Evolutionary conservation across 495 filamentous ascomycete species (phyloP).

Genomic region (Aspergillus leporis): DNA sequence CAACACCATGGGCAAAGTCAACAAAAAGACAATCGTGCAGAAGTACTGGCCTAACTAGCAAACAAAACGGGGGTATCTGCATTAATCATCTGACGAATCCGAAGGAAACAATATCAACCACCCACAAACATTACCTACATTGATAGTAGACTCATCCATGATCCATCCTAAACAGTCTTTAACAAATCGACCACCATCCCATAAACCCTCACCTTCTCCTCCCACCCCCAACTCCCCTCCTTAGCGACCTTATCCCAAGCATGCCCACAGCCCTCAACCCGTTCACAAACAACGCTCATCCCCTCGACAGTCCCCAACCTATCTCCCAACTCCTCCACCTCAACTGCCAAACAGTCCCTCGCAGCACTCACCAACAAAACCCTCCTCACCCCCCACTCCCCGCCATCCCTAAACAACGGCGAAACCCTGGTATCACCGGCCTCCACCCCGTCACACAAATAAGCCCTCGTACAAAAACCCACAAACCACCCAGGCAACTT

Average conservation of each 20-base stretch:
- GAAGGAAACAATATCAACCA: neutral
- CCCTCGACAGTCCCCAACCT: slow-evolving; percentile 12
- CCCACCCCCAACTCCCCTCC: slow-evolving; percentile 13
- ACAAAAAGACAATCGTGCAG: slow-evolving; percentile 46
- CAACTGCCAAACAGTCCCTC: slow-evolving; percentile 28
- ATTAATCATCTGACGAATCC: neutral
- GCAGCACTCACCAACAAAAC: slow-evolving; percentile 30
- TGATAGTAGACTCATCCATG: too few relatives aligned
- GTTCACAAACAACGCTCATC: slow-evolving; percentile 23
- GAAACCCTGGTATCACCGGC: slow-evolving; percentile 28
- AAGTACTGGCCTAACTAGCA: slow-evolving; percentile 44
- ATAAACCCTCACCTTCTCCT: slow-evolving; percentile 18
- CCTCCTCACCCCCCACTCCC: slow-evolving; percentile 19
- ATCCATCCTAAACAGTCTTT: neutral
- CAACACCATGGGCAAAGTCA: slow-evolving; percentile 52
- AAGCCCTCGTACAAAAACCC: neutral
- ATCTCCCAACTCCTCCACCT: slow-evolving; percentile 29
- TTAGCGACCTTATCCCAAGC: slow-evolving; percentile 25
- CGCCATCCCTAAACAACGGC: slow-evolving; percentile 22
- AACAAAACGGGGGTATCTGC: neutral
- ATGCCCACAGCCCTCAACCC: slow-evolving; percentile 31
- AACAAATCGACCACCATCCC: slow-evolving; percentile 17
- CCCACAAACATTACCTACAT: too few relatives aligned
- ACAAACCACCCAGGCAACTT: slow-evolving; percentile 3
- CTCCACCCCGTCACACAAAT: slow-evolving; percentile 13